A percentile compares a stretch with the other conserved stretches of the same genome.
phyloP scores from a whole-genome alignment of 768 basidiomycete species.

The Tylopilus sp. region DNA sequence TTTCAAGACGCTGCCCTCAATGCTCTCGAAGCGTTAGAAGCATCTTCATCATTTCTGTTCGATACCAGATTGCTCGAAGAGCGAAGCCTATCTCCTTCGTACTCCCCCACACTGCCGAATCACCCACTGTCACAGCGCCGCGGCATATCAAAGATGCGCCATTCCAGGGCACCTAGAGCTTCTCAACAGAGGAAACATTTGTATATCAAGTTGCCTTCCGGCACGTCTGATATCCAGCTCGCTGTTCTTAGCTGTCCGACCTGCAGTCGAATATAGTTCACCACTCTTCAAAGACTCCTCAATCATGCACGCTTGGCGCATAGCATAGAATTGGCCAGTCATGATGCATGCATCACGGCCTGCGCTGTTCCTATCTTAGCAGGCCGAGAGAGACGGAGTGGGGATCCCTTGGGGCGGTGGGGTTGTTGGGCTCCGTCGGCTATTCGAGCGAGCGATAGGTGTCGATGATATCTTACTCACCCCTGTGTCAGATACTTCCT shows the following conservation, averaged over 20 bases:
- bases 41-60: constrained; percentile 37
- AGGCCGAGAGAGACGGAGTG: constrained; percentile 39
- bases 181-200: constrained; percentile 36
- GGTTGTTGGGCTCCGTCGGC: constrained; percentile 42
- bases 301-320: constrained; percentile 53
- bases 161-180: constrained; percentile 26
- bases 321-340: constrained; percentile 45
- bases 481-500: not conserved
- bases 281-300: constrained; percentile 48
- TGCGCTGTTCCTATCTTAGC: constrained; percentile 38
- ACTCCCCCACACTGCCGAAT: constrained; percentile 15
- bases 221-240: constrained; percentile 28
- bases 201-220: constrained; percentile 37
- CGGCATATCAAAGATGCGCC: constrained; percentile 24
- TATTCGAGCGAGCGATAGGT: constrained; percentile 52
- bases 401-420: constrained; percentile 32
- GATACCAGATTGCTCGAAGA: constrained; percentile 22
- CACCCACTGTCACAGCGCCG: constrained; percentile 16
- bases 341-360: constrained; percentile 48
- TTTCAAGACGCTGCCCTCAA: constrained; percentile 42
- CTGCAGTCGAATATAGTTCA: constrained; percentile 46
- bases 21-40: constrained; percentile 41
- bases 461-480: constrained; percentile 23
- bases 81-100: constrained; percentile 21
- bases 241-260: constrained; percentile 40